Evolutionary conservation across 345 rosid genomes (phyloP).

Genomic region (Gynandropsis gynandra): DNA sequence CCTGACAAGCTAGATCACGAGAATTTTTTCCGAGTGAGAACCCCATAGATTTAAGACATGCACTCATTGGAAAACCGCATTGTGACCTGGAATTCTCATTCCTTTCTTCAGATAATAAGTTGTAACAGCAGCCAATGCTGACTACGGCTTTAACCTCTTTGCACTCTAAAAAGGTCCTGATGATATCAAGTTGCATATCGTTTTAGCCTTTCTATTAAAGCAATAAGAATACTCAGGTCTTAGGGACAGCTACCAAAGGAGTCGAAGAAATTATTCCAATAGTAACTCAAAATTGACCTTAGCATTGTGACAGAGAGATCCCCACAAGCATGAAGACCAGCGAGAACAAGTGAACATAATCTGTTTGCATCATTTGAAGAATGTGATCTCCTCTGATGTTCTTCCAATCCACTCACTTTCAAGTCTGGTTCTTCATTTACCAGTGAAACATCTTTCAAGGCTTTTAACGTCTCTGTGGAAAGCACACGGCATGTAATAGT

Average conservation of each 20-base stretch:
- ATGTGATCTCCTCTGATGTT: constrained; percentile 19
- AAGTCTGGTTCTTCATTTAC: constrained; percentile 26
- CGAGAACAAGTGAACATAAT: constrained; percentile 56
- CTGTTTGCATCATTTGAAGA: constrained; percentile 19
- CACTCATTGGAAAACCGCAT: constrained; percentile 72
- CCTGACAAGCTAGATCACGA: constrained; percentile 96
- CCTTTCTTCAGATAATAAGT: constrained; percentile 65
- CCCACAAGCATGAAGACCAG: constrained; percentile 98
- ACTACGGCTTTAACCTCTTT: constrained; percentile 66
- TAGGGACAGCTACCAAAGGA: neutral
- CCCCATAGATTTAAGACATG: constrained; percentile 48
- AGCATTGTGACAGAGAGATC: constrained; percentile 93
- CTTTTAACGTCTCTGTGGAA: constrained; percentile 58
- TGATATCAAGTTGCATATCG: constrained; percentile 18
- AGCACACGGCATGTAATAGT: constrained; percentile 64
- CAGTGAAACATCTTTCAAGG: constrained; percentile 34
- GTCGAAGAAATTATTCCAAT: neutral
- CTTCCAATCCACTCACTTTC: constrained; percentile 20
- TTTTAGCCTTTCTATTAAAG: constrained; percentile 13
- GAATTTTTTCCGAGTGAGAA: constrained; percentile 57
- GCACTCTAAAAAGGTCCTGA: constrained; percentile 69
- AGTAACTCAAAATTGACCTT: constrained; percentile 42
- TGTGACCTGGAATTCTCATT: constrained; percentile 30
- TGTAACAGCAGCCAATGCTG: constrained; percentile 96
- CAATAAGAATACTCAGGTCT: constrained; percentile 1